Conservation (phyloP, 306 rosid genomes). For the Lagenaria siceraria region DNA sequence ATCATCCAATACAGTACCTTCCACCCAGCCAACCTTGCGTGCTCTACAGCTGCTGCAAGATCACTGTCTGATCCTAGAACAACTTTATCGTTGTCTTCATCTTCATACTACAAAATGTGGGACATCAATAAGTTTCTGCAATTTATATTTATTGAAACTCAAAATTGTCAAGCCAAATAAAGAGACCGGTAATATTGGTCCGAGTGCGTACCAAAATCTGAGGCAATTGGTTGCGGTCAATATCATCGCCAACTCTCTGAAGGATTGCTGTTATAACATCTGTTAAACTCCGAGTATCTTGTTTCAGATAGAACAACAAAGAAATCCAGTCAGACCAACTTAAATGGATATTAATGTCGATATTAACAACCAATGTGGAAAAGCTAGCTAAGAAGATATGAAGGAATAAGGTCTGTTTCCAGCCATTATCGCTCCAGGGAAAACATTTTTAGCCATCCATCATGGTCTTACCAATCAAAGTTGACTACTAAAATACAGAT, state of each 20-base stretch:
- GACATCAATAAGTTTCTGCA: neutral
- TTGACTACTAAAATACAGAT: neutral
- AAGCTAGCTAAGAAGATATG: neutral
- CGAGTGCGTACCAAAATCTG: constrained; percentile 59
- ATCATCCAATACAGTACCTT: constrained; percentile 41
- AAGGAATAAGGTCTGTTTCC: neutral
- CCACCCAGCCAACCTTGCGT: constrained; percentile 72
- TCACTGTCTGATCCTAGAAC: constrained; percentile 80
- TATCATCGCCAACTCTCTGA: constrained; percentile 70
- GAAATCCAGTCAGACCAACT: constrained; percentile 14
- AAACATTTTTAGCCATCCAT: neutral
- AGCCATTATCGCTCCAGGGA: neutral
- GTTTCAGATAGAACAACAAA: constrained; percentile 20
- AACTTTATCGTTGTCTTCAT: constrained; percentile 80
- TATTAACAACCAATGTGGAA: neutral
- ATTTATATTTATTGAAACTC: neutral
- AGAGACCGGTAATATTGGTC: neutral
- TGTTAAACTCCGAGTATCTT: constrained; percentile 65
- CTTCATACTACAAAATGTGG: constrained; percentile 62
- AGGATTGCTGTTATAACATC: constrained; percentile 65
- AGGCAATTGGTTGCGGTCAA: constrained; percentile 59
- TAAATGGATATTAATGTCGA: neutral
- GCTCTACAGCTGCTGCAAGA: constrained; percentile 83
- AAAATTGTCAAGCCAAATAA: neutral
- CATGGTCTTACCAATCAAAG: neutral